Evolutionary conservation across 352 stramenopile genomes (phyloP), one percentile per base, ranked within the genome.

Genomic region (Pilasporangium apinafurcum): DNA sequence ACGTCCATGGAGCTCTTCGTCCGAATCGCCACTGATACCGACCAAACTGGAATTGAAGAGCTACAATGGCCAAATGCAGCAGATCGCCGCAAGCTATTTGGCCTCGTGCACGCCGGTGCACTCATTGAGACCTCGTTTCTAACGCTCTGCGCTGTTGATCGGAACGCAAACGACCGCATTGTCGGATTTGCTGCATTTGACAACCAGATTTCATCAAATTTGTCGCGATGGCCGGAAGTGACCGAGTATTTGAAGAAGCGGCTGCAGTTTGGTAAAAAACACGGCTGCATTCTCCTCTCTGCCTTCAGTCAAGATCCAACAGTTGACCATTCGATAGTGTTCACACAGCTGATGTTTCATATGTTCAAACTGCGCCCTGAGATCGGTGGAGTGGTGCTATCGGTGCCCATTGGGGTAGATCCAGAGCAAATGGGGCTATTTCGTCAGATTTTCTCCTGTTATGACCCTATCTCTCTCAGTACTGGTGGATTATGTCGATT

Each of bases 191-290:
- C 73, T 10, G 70, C 68, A 10, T 82, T 89, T 20, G 74, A 86
- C 29, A 66, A 85, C 40, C 61, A 74, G 17, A 37, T 86, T 4
- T 67, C 77, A 0, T 44, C 59, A 7, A 50, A 48, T 8, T 44
- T 89, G 12, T 53, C 56, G 14, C 63, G 56, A 10, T 83, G 67
- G 69, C 43, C 67, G 0, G 74, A 89, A 52, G 74, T 78, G 10
- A 74, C 59, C 34, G 69, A 83, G 31, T 89, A 89, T 40, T 48
- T 89, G 14, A 75, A 66, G 37, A 80, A 83, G 37, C 62, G 67
- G 14, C 56, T 86, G 10, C 51, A 58, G 20, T 76, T 84, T 26
- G 74, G 68, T 16, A 56, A 50, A 7, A 40, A 60, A 8, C 60
- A 70, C n/a, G 68, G 68, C 42, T 84, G 68, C 33, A 35, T 84